Conservation (phyloP, 192 early-diverging fungal genomes). For the Phycomyces nitens region DNA sequence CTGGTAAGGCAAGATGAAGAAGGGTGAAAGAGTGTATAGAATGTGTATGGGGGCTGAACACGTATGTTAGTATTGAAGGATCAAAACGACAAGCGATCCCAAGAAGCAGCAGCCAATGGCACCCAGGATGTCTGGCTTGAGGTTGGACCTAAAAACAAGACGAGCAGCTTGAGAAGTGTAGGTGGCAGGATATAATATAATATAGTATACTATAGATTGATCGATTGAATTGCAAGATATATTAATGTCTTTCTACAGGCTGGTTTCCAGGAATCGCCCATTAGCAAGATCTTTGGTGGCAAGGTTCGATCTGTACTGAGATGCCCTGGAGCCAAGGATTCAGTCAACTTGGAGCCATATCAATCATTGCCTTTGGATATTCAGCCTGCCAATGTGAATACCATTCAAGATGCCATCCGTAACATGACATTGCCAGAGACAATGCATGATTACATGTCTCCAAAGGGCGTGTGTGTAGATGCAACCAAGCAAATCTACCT, state of each 20-base stretch:
- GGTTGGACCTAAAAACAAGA: slow-evolving; percentile 86
- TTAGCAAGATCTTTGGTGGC: slow-evolving; percentile 86
- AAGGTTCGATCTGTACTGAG: slow-evolving; percentile 71
- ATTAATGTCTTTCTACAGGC: slow-evolving; percentile 40
- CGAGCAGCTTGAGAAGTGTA: slow-evolving; percentile 56
- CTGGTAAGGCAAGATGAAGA: slow-evolving; percentile 25
- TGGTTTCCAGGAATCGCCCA: slow-evolving; percentile 67
- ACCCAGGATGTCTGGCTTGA: slow-evolving; percentile 75
- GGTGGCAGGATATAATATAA: slow-evolving; percentile 11
- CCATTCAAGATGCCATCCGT: slow-evolving; percentile 82
- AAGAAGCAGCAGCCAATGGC: slow-evolving; percentile 18
- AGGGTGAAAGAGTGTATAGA: not conserved
- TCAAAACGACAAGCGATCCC: slow-evolving; percentile 4
- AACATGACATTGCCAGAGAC: slow-evolving; percentile 75
- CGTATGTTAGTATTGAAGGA: slow-evolving; percentile 9
- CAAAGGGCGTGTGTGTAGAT: slow-evolving; percentile 39
- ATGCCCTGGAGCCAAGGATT: slow-evolving; percentile 69
- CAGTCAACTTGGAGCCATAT: slow-evolving; percentile 85
- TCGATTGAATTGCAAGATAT: no score
- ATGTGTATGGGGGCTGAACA: not conserved
- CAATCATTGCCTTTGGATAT: slow-evolving; percentile 87
- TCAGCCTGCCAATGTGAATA: slow-evolving; percentile 59
- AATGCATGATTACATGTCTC: slow-evolving; percentile 76
- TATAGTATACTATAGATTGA: not conserved
- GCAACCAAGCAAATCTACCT: slow-evolving; percentile 85